phyloP scores from a whole-genome alignment of 345 rosid genomes.

The Anastatica hierochuntica region DNA sequence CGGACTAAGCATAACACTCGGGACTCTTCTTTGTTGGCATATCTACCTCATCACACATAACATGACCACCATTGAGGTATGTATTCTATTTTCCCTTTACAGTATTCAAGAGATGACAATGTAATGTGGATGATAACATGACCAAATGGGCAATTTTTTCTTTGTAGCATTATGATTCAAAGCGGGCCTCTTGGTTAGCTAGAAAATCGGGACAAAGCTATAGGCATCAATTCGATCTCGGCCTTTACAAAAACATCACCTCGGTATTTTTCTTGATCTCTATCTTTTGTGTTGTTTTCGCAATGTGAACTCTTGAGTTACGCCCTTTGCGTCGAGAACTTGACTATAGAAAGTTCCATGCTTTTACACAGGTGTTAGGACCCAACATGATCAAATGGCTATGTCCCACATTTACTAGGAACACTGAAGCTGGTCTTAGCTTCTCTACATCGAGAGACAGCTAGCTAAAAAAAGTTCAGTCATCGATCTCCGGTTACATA shows the following conservation, averaged over 20 bases:
- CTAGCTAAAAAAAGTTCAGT: conserved; percentile 11
- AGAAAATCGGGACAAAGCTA: conserved; percentile 75
- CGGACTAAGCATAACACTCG: conserved; percentile 39
- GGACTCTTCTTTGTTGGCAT: conserved; percentile 75
- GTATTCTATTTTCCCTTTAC: neutral
- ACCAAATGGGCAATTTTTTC: conserved; percentile 4
- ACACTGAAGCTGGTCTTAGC: conserved; percentile 55
- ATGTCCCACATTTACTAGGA: conserved; percentile 47
- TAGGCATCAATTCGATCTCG: conserved; percentile 50
- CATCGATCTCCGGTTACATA: neutral
- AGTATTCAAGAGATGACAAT: too few relatives aligned
- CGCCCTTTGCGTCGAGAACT: neutral
- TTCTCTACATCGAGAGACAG: conserved; percentile 32
- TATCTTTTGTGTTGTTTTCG: neutral
- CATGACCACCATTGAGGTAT: conserved; percentile 84
- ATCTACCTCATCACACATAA: conserved; percentile 57
- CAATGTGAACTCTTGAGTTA: neutral
- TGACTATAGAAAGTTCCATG: conserved; percentile 1
- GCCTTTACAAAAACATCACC: conserved; percentile 51
- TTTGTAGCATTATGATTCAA: conserved; percentile 57
- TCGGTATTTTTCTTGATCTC: conserved; percentile 32
- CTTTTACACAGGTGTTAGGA: conserved; percentile 61
- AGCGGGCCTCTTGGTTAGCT: conserved; percentile 67
- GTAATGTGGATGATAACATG: too few relatives aligned
- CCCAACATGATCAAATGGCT: conserved; percentile 71